Evolutionary conservation across 2,329 filamentous ascomycete species (phyloP).

Genomic region (Ploettnerulaceae sp.): DNA sequence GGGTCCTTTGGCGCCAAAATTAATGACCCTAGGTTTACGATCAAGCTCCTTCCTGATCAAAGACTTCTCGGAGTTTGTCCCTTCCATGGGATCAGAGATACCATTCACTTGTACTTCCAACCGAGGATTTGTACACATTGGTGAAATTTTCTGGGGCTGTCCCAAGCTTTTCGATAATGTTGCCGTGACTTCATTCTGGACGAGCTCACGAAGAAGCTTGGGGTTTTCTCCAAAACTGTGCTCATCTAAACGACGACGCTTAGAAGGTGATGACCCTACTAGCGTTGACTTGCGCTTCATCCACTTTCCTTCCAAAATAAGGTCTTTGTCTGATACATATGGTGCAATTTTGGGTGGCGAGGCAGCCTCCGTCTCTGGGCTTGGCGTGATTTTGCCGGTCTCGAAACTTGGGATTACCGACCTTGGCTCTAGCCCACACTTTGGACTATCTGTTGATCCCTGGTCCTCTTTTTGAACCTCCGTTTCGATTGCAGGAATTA

Average conservation of each 20-base stretch:
- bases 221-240: neutral
- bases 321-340: neutral
- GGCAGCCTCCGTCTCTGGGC: too few relatives aligned
- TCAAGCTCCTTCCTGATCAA: neutral
- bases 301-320: neutral
- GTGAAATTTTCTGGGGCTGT: too few relatives aligned
- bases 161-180: too few relatives aligned
- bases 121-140: neutral
- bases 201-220: neutral
- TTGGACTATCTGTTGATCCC: too few relatives aligned
- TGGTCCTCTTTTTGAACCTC: too few relatives aligned
- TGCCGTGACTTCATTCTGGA: neutral
- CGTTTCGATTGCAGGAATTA: too few relatives aligned
- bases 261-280: neutral
- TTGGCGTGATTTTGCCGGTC: too few relatives aligned
- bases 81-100: neutral
- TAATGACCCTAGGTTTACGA: slow-evolving; percentile 24
- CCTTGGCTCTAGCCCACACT: too few relatives aligned
- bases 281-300: slow-evolving; percentile 1
- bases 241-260: slow-evolving; percentile 1
- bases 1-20: slow-evolving; percentile 21
- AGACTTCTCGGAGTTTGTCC: neutral
- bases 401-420: too few relatives aligned
- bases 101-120: neutral
- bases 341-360: neutral